Percentiles rank a stretch among this genome's conserved stretches.
phyloP scores from a whole-genome alignment of 2,329 filamentous ascomycete species.

The Pseudogymnoascus sp. region DNA sequence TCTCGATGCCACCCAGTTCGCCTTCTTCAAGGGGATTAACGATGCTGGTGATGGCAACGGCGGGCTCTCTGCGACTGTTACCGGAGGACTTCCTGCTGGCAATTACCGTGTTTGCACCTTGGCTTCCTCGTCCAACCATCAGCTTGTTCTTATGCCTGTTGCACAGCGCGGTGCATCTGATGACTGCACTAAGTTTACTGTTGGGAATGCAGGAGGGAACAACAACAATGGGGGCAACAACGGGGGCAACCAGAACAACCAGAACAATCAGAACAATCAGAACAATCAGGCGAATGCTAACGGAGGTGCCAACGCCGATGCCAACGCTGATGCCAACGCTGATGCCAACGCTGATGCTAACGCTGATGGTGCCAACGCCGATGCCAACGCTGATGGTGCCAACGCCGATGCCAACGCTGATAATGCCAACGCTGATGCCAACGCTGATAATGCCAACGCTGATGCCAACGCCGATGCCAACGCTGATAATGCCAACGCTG shows the following conservation, averaged over 20 bases:
- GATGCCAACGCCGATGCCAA: no score
- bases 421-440: no score
- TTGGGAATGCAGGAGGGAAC: conserved; percentile 18
- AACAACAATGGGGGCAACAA: conserved; percentile 16
- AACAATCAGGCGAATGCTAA: conserved; percentile 3
- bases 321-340: not conserved
- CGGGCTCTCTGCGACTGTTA: conserved; percentile 30
- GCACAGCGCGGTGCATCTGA: conserved; percentile 37
- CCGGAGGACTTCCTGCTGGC: conserved; percentile 33
- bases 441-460: no score
- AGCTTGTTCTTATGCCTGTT: conserved; percentile 35
- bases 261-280: conserved; percentile 9
- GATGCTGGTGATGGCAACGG: conserved; percentile 32
- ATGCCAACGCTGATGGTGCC: no score
- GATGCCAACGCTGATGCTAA: no score
- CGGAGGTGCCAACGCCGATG: conserved; percentile 8
- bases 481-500: no score
- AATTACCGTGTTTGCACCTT: conserved; percentile 38
- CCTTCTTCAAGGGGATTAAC: conserved; percentile 36
- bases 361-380: no score
- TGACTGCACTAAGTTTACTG: conserved; percentile 37
- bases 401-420: no score
- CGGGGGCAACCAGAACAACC: conserved; percentile 14
- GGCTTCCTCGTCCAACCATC: conserved; percentile 34
- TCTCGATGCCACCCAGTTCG: conserved; percentile 27